Conservation (phyloP, 768 basidiomycete species). For the Russula compacta region DNA sequence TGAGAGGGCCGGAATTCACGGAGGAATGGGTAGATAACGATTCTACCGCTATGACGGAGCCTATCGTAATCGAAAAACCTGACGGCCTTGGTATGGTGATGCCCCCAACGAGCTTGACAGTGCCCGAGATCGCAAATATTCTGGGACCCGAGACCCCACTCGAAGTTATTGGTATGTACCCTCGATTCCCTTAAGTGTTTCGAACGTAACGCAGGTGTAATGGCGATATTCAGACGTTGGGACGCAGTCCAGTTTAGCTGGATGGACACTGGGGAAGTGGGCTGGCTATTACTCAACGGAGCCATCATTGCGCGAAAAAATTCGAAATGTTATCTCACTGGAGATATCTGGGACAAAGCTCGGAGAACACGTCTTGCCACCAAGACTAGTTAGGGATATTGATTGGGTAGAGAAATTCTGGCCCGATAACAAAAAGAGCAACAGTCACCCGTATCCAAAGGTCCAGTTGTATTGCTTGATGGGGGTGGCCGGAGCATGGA, state of each 20-base stretch:
- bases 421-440: conserved; percentile 65
- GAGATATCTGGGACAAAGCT: conserved; percentile 85
- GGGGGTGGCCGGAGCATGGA: conserved; percentile 92
- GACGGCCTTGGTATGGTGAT: conserved; percentile 88
- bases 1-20: conserved; percentile 58
- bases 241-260: conserved; percentile 73
- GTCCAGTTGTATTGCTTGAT: conserved; percentile 96
- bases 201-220: not conserved
- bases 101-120: conserved; percentile 62
- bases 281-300: conserved; percentile 74
- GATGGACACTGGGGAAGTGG: conserved; percentile 91
- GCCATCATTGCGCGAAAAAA: conserved; percentile 64
- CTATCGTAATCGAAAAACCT: conserved; percentile 67
- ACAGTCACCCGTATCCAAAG: conserved; percentile 75
- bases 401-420: conserved; percentile 98
- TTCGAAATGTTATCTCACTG: conserved; percentile 91
- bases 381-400: conserved; percentile 74
- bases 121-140: conserved; percentile 69
- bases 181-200: not conserved
- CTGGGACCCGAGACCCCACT: conserved; percentile 73
- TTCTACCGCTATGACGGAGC: conserved; percentile 67
- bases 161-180: conserved; percentile 78
- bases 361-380: conserved; percentile 71
- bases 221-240: conserved; percentile 56
- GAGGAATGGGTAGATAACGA: conserved; percentile 69